These are phyloP conservation scores for Podaxis mareebaensis DNA, from an alignment of 768 basidiomycete species.

Conservation along the genomic window DNA sequence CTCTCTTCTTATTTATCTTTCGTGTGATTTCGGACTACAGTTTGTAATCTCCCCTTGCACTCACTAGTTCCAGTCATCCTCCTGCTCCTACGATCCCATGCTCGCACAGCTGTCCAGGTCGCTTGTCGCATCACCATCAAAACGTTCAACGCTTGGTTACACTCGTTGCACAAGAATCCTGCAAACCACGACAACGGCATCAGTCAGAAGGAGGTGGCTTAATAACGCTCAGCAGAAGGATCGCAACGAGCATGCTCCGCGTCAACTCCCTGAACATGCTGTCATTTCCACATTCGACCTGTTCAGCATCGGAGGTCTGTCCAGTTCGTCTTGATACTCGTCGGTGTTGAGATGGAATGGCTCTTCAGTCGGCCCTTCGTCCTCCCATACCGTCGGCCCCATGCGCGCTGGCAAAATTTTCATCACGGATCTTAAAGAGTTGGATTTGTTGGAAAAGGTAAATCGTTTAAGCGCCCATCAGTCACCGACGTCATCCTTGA, in stretches of 20 bases:
- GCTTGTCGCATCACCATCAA: conserved; percentile 3
- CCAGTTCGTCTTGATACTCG: not conserved
- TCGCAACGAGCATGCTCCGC: conserved; percentile 14
- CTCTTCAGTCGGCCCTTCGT: conserved; percentile 47
- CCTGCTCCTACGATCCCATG: conserved; percentile 1
- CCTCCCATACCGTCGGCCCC: conserved; percentile 53
- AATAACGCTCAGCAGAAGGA: conserved; percentile 7
- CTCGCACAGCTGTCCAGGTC: not conserved
- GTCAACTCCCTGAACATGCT: conserved; percentile 68
- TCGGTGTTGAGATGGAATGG: conserved; percentile 11
- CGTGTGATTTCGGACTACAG: conserved; percentile 6
- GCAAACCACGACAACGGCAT: not conserved
- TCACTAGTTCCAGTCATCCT: not conserved
- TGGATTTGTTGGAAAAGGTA: conserved; percentile 71
- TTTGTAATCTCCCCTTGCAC: not conserved
- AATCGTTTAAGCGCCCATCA: conserved; percentile 14
- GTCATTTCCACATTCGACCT: conserved; percentile 94
- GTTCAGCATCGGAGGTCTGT: conserved; percentile 82
- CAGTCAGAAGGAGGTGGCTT: conserved; percentile 5
- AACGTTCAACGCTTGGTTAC: not conserved
- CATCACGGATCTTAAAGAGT: conserved; percentile 68
- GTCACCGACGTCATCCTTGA: not conserved
- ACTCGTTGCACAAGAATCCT: not conserved
- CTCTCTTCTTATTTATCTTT: conserved; percentile 1
- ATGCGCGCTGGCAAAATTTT: conserved; percentile 94